phyloP scores from a whole-genome alignment of 345 rosid genomes.

The Linum lewisii region DNA sequence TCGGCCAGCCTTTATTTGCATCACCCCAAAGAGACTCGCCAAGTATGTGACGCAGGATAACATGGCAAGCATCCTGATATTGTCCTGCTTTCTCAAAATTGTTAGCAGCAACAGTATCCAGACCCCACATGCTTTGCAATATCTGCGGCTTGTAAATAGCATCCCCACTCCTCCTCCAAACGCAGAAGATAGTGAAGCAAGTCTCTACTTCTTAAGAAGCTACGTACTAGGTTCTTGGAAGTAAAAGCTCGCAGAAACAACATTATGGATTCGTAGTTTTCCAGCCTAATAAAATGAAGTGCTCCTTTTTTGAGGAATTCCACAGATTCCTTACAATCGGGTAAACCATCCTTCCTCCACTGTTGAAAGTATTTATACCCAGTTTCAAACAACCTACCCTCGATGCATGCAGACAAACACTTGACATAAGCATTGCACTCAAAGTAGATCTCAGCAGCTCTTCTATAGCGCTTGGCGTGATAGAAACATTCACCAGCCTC shows the following conservation, averaged over 20 bases:
- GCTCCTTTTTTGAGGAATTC: conserved; percentile 32
- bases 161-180: conserved; percentile 19
- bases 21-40: conserved; percentile 11
- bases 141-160: conserved; percentile 15
- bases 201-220: conserved; percentile 4
- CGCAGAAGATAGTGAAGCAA: conserved; percentile 18
- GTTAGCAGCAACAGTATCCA: neutral
- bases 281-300: conserved; percentile 17
- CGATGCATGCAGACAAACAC: conserved; percentile 26
- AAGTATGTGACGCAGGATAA: conserved; percentile 5
- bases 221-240: conserved; percentile 5
- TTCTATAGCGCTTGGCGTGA: conserved; percentile 19
- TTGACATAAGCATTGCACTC: conserved; percentile 20
- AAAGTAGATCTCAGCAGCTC: conserved; percentile 34
- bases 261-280: conserved; percentile 22
- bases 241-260: conserved; percentile 15
- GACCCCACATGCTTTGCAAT: conserved; percentile 30
- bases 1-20: conserved; percentile 13
- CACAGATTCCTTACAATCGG: neutral
- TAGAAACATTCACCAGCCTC: conserved; percentile 39
- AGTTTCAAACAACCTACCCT: conserved; percentile 30
- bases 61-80: conserved; percentile 3
- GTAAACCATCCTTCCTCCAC: conserved; percentile 27
- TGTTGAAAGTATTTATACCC: conserved; percentile 30
- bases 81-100: conserved; percentile 4